Evolutionary conservation across 768 basidiomycete species (phyloP), one percentile per base, ranked within the genome.

Genomic region (Rhizopogon vesiculosus): DNA sequence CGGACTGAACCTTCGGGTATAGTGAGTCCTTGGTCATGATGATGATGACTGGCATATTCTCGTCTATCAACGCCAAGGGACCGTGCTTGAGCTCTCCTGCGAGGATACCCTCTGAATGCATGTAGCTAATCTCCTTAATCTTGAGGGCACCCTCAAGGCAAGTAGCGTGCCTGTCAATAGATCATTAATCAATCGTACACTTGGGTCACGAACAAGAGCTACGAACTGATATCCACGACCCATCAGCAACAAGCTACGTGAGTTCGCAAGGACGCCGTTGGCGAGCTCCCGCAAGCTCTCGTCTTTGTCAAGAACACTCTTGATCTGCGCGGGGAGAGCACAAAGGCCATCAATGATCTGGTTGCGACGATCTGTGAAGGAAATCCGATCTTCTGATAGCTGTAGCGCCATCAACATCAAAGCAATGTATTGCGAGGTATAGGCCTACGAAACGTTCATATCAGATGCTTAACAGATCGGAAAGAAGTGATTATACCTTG

Each of bases 81-180:
- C 97, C 97, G 69, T 99, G 97, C 78, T 99, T 99, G 61, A 99
- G 79, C 77, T 99, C 97, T 62, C 97, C 97, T 22, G 97, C 97
- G 55, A 99, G 85, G 70, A 98, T 98, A 68, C 90, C 89, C 79
- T 67, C 64, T 15, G 66, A 66, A 50, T 70, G 71, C 68, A 76
- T 72, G 76, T 98, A 98, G 54, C 90, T 91, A 71, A 98, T 95
- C 79, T 98, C 97, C 78, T 99, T 99, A 77, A 99, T 98, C 80
- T 99, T 99, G 65, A 99, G 76, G 7, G 97, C 97, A 55, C 95
- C 97, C 72, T 99, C 97, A 45, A 99, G 80, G 73, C 96, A 98
- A 7, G 97, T 99, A 7, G 97, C 97, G 62, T 96, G 85, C 71
- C 86, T 87, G 38, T 1, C 55, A 28, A 25, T 7, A 12, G 1